Conservation (phyloP, 495 filamentous ascomycete species). For the Aspergillus diversus region DNA sequence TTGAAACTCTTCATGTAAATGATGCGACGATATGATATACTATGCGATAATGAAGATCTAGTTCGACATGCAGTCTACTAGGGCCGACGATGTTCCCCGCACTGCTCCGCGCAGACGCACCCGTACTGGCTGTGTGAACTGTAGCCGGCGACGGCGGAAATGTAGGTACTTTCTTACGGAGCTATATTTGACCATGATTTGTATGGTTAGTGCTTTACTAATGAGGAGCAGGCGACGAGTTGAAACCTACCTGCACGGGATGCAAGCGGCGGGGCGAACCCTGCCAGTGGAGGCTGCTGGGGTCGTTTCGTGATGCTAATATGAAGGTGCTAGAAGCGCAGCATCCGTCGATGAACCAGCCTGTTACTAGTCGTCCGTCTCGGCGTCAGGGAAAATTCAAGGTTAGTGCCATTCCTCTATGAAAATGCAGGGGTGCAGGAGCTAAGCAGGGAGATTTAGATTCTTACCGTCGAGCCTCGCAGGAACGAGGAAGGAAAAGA, state of each 20-base stretch:
- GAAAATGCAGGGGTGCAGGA: neutral
- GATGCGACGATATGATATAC: too few relatives aligned
- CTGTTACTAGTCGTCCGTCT: constrained; percentile 20
- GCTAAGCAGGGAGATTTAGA: constrained; percentile 14
- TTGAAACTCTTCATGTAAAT: neutral
- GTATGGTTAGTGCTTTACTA: neutral
- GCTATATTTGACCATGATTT: neutral
- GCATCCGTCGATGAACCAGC: constrained; percentile 39
- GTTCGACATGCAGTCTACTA: constrained; percentile 15
- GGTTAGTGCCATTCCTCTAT: constrained; percentile 16
- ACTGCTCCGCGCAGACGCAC: constrained; percentile 35
- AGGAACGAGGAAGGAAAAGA: neutral
- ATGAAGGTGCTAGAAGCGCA: constrained; percentile 35
- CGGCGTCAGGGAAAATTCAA: constrained; percentile 36
- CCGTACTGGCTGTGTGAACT: constrained; percentile 39
- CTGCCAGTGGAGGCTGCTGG: constrained; percentile 39
- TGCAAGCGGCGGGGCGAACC: constrained; percentile 36
- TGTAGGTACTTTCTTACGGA: constrained; percentile 19
- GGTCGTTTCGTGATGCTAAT: constrained; percentile 41
- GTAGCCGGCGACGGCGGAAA: constrained; percentile 38
- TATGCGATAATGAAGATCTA: too few relatives aligned
- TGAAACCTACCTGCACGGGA: constrained; percentile 35
- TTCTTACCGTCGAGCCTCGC: constrained; percentile 22
- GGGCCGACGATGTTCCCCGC: constrained; percentile 3
- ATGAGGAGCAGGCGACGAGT: constrained; percentile 29